Evolutionary conservation across 495 filamentous ascomycete genomes (phyloP).

Genomic region (Tuber indicum): DNA sequence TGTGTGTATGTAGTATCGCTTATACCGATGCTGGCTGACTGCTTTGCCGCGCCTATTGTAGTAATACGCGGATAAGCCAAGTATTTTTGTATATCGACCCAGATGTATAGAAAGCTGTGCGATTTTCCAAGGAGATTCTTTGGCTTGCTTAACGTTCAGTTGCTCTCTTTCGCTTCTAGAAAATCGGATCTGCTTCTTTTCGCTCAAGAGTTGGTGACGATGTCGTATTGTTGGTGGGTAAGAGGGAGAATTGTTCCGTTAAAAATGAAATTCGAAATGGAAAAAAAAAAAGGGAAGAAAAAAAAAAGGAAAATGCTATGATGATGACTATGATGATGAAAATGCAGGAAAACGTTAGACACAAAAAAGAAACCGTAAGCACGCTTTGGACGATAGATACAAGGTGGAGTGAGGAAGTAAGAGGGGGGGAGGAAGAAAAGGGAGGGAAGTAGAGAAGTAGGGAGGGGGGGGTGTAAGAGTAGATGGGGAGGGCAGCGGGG

Average conservation of each 20-base stretch:
- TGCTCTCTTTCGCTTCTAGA: not conserved
- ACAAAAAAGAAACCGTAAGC: constrained; percentile 34
- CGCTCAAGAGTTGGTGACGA: not conserved
- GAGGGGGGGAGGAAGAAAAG: constrained; percentile 21
- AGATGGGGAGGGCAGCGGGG: constrained; percentile 32
- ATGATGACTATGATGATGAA: constrained; percentile 34
- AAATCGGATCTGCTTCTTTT: not conserved
- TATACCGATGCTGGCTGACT: not conserved
- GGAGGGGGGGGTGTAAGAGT: constrained; percentile 26
- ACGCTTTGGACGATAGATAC: constrained; percentile 26
- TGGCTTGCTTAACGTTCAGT: not conserved
- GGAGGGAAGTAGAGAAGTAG: constrained; percentile 24
- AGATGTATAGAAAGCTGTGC: not conserved
- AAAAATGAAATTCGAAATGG: constrained; percentile 20
- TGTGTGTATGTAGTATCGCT: not conserved
- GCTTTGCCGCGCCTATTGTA: not conserved
- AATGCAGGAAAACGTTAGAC: constrained; percentile 30
- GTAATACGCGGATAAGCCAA: not conserved
- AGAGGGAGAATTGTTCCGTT: not conserved
- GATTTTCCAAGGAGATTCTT: not conserved
- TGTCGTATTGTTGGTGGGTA: not conserved
- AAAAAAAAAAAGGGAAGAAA: constrained; percentile 10
- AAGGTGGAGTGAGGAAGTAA: constrained; percentile 15
- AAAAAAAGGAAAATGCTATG: constrained; percentile 14
- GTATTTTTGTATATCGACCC: not conserved